Conservation (phyloP, 1,284 basidiomycete species). For the Trichosporon sp. region DNA sequence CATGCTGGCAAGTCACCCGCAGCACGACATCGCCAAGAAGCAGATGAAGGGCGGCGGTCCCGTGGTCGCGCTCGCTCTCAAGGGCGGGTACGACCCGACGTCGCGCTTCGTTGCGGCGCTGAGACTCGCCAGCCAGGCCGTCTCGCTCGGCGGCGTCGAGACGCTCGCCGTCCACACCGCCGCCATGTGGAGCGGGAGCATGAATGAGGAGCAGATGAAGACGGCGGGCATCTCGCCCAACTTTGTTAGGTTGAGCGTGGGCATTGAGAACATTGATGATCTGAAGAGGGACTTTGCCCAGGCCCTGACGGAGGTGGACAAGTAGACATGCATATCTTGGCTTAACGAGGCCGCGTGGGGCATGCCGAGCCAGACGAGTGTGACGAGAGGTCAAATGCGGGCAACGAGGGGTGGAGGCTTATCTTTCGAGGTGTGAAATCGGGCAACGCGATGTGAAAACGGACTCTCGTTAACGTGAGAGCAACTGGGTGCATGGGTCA, state of each 20-base stretch:
- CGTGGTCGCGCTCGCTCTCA: conserved; percentile 23
- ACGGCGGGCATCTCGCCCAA: conserved; percentile 28
- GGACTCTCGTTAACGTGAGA: background rate
- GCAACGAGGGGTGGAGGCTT: background rate
- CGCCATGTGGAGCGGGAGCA: conserved; percentile 28
- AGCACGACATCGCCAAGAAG: conserved; percentile 25
- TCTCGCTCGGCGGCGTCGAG: conserved; percentile 29
- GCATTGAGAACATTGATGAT: conserved; percentile 28
- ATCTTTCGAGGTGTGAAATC: background rate
- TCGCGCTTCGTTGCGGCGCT: conserved; percentile 25
- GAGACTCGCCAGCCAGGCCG: conserved; percentile 26
- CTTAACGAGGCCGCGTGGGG: too few relatives aligned
- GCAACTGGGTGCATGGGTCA: background rate
- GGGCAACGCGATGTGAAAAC: conserved; percentile 3
- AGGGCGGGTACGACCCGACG: conserved; percentile 27
- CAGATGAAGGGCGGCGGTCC: conserved; percentile 30
- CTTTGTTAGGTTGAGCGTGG: conserved; percentile 25
- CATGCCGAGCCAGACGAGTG: too few relatives aligned
- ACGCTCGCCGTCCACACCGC: conserved; percentile 29
- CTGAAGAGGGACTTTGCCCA: conserved; percentile 28
- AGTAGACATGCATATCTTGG: too few relatives aligned
- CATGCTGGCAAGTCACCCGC: conserved; percentile 25
- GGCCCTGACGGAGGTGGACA: conserved; percentile 15
- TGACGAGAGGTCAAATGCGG: background rate
- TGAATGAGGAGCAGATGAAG: conserved; percentile 28